phyloP scores from a whole-genome alignment of 2,329 filamentous ascomycete genomes.

The Aspergillus sp. region DNA sequence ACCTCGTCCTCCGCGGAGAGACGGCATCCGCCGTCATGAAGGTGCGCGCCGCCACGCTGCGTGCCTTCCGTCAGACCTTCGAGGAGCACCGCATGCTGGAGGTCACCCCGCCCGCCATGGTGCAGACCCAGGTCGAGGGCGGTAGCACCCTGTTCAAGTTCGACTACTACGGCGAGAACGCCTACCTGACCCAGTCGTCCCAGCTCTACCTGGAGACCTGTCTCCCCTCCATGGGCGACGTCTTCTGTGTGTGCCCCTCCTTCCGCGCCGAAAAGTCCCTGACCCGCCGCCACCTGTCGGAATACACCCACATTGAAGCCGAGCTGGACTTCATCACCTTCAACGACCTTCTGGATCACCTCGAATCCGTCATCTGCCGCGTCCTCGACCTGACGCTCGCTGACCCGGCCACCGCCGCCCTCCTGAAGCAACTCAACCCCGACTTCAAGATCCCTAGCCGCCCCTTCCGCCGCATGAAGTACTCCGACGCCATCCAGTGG shows the following conservation, averaged over 20 bases:
- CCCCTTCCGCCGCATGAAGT: conserved; percentile 93
- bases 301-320: conserved; percentile 96
- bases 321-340: conserved; percentile 97
- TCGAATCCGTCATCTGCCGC: conserved; percentile 83
- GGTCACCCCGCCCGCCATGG: conserved; percentile 84
- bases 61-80: conserved; percentile 76
- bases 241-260: conserved; percentile 97
- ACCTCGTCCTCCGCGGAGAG: conserved; percentile 82
- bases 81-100: conserved; percentile 74
- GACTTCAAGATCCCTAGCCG: conserved; percentile 76
- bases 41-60: conserved; percentile 76
- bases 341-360: conserved; percentile 77
- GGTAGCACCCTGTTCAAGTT: conserved; percentile 88
- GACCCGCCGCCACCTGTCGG: conserved; percentile 87
- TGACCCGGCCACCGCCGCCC: conserved; percentile 68
- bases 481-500: conserved; percentile 92
- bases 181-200: conserved; percentile 93
- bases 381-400: conserved; percentile 76
- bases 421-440: conserved; percentile 86
- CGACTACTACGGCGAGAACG: conserved; percentile 82
- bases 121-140: conserved; percentile 93
- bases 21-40: conserved; percentile 82
- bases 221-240: conserved; percentile 83
- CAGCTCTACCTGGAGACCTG: conserved; percentile 97
- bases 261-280: conserved; percentile 97